Evolutionary conservation across 176 grass and related monocot species (phyloP), one percentile per base, ranked within the genome.

Genomic region (Zea luxurians): DNA sequence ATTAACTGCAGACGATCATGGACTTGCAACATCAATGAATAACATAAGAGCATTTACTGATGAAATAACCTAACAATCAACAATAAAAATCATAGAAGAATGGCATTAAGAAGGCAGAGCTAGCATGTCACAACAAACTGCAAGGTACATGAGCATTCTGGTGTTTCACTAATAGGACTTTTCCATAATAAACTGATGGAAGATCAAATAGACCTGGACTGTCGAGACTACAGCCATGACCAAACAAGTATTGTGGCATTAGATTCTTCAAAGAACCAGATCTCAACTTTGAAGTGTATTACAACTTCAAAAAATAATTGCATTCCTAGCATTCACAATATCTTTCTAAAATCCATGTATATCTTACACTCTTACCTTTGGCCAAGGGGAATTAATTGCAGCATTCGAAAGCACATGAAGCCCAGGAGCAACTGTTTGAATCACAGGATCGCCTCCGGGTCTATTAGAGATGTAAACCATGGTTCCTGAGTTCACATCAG

Each of bases 391-490:
- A 65, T 94, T 85, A 46, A 98, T 71, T 36, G 84, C 78, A 70
- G 87, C 91, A 87, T 98, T 98, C 9, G 91, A 90, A 85, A 98
- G 91, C 66, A 98, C 91, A 47, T 98, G 95, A 80, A 92, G 65
- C 44, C 95, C 95, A 36, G 91, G 80, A 69, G 83, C 59, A 84
- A 94, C 85, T 71, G 68, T 65, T 78, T 89, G 87, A 89, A 92
- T 73, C 35, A 89, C 85, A 57, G 91, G 80, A 60, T 68, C 70
- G 36, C 78, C 83, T 41, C 69, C 34, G 13, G 88, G 89, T 48
- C 88, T 83, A 76, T 98, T 98, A 70, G 95, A 98, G 48, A 94
- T 78, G 70, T 88, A 98, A 85, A 90, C 87, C 94, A 97, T 97
- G 77, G 77, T 70, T 74, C 77, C 83, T 71, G 71, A 90, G 75